Conservation (phyloP, 352 stramenopile genomes). For the Globisporangium nagaii region DNA sequence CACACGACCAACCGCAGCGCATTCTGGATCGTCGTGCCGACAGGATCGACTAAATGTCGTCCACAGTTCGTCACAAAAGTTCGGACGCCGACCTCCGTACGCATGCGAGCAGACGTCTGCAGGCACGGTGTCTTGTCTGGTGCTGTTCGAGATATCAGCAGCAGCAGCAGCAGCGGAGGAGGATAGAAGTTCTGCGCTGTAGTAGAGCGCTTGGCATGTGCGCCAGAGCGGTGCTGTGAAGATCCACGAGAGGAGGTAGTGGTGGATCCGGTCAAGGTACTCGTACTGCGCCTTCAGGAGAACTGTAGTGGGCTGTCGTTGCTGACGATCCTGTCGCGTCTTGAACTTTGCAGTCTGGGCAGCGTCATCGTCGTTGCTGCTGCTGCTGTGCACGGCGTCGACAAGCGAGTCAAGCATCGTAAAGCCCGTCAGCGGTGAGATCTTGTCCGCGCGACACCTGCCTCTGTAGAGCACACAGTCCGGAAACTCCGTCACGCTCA, state of each 20-base stretch:
- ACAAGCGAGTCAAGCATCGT: neutral
- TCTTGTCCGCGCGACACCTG: no score
- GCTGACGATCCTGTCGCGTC: neutral
- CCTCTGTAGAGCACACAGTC: no score
- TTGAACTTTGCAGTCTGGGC: neutral
- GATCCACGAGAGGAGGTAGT: neutral
- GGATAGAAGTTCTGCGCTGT: neutral
- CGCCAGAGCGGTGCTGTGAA: neutral
- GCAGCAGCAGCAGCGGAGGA: neutral
- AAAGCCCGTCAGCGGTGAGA: no score
- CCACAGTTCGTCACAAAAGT: constrained; percentile 11
- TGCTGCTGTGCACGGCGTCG: neutral
- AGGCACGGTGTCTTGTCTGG: neutral
- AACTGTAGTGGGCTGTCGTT: neutral
- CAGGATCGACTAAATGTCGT: constrained; percentile 2
- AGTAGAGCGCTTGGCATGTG: constrained; percentile 1
- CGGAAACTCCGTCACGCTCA: neutral
- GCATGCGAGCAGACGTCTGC: constrained; percentile 6
- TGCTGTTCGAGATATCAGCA: neutral
- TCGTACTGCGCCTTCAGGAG: neutral
- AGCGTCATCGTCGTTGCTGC: neutral
- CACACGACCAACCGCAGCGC: neutral
- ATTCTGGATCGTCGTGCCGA: neutral
- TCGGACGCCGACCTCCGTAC: constrained; percentile 3
- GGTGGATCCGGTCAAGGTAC: neutral